Evolutionary conservation across 108 stramenopile genomes (phyloP), one percentile per base, ranked within the genome.

Genomic region (Nitzschia palea): DNA sequence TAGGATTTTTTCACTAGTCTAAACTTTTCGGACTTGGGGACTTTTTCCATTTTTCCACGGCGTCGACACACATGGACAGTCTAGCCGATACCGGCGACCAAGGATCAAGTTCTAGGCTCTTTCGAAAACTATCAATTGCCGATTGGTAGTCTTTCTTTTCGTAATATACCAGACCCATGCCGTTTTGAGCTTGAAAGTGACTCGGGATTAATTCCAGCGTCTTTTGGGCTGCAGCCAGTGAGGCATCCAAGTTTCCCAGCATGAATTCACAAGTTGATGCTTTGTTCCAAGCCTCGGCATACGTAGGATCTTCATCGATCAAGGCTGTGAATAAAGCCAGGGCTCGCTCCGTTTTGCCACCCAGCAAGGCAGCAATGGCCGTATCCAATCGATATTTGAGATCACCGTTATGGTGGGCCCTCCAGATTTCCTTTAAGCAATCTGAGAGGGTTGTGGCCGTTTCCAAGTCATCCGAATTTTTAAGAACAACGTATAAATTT

Each of bases 201-300:
- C 44, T 64, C 6, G 85, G 83, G 0, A 81, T 62, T 6, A 81
- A 54, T 47, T 81, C 75, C 36, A 93, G 55, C 10, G 85, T 82
- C 52, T 73, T 71, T 18, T 81, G 44, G 20, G 86, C 76, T 10
- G 86, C 76, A 9, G 65, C 76, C 23, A 86, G 43, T 22, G 88
- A 76, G 22, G 76, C 70, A 10, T 79, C 73, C 55, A 71, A 68
- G 37, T 86, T 72, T 4, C 88, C 88, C 14, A 85, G 44, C 87
- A 92, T 80, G 68, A 68, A 82, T 25, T 81, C 67, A 67, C 78
- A 84, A 10, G 80, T 87, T 9, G 77, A 57, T 54, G 76, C 80
- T 48, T 87, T 86, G 62, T 89, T 88, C 78, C 74, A 85, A 6
- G 88, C 91, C 52, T 93, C 88, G 6, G 68, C 81, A 77, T 86